phyloP scores from a whole-genome alignment of 2,329 filamentous ascomycete genomes.

The Arthrinium puccinioides region DNA sequence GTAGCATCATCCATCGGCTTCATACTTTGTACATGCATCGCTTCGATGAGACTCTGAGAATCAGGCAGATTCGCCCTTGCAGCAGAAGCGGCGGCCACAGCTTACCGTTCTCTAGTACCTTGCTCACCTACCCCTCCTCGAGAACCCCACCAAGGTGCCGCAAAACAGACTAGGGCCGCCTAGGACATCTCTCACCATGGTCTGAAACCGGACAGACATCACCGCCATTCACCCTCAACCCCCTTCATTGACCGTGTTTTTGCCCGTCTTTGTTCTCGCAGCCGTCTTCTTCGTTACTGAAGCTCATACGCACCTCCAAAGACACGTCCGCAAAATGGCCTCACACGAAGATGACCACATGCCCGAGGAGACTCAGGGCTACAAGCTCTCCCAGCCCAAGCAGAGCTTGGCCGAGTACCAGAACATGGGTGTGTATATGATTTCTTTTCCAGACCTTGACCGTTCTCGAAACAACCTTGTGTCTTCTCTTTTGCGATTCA shows the following conservation, averaged over 20 bases:
- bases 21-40: too few species aligned
- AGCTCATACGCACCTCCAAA: neutral
- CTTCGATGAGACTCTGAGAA: too few species aligned
- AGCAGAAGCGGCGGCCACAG: too few species aligned
- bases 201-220: too few species aligned
- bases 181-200: slow-evolving; percentile 1
- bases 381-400: slow-evolving; percentile 95
- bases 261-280: slow-evolving; percentile 10
- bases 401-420: slow-evolving; percentile 94
- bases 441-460: slow-evolving; percentile 4
- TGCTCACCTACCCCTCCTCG: neutral
- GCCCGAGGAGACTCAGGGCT: slow-evolving; percentile 85
- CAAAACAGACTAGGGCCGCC: slow-evolving; percentile 2
- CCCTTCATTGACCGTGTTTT: too few species aligned
- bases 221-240: too few species aligned
- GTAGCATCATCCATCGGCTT: too few species aligned
- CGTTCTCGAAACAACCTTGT: slow-evolving; percentile 1
- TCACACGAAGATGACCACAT: slow-evolving; percentile 72
- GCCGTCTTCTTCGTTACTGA: slow-evolving; percentile 1
- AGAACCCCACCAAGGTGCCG: slow-evolving; percentile 1
- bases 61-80: too few species aligned
- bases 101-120: too few species aligned
- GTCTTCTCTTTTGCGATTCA: neutral
- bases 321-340: slow-evolving; percentile 45
- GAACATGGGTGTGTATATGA: slow-evolving; percentile 65